These are phyloP conservation scores for Plantago coronopus DNA, from an alignment of 305 asterid species.

Conservation along the genomic window DNA sequence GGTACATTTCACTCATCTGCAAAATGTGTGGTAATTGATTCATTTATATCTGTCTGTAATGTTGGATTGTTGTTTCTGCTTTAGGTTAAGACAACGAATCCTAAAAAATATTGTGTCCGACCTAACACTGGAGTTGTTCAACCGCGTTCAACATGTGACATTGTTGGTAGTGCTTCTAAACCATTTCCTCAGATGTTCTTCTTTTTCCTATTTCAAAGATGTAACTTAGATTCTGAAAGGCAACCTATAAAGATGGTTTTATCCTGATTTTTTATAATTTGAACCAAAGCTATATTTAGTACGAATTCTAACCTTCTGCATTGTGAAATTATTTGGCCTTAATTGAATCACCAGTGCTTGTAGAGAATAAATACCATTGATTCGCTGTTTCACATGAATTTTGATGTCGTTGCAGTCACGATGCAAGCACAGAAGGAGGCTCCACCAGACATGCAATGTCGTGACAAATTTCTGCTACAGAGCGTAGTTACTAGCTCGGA, in stretches of 20 bases:
- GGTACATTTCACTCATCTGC: conserved; percentile 30
- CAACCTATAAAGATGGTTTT: background rate
- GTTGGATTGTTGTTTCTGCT: background rate
- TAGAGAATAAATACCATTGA: conserved; percentile 3
- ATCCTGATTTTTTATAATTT: too few species aligned
- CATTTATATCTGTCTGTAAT: background rate
- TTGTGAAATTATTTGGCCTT: background rate
- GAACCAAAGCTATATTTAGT: too few species aligned
- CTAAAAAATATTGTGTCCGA: conserved; percentile 56
- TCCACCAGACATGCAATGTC: conserved; percentile 54
- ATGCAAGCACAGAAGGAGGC: conserved; percentile 69
- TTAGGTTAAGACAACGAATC: conserved; percentile 72
- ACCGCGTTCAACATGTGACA: conserved; percentile 58
- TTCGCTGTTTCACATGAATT: background rate
- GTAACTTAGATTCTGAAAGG: background rate
- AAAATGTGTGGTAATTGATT: conserved; percentile 2
- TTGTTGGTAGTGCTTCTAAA: conserved; percentile 35
- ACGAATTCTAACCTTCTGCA: too few species aligned
- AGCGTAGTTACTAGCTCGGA: conserved; percentile 39
- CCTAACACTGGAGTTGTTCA: conserved; percentile 60
- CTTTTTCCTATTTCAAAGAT: background rate
- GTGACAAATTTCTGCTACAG: conserved; percentile 59
- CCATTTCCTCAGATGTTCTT: conserved; percentile 10
- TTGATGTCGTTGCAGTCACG: conserved; percentile 31
- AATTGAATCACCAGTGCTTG: background rate